A percentile compares a stretch with the other conserved stretches of the same genome.
These are phyloP conservation scores for Paecilomyces variotii DNA, from an alignment of 2,329 filamentous ascomycete species.

Conservation along the genomic window DNA sequence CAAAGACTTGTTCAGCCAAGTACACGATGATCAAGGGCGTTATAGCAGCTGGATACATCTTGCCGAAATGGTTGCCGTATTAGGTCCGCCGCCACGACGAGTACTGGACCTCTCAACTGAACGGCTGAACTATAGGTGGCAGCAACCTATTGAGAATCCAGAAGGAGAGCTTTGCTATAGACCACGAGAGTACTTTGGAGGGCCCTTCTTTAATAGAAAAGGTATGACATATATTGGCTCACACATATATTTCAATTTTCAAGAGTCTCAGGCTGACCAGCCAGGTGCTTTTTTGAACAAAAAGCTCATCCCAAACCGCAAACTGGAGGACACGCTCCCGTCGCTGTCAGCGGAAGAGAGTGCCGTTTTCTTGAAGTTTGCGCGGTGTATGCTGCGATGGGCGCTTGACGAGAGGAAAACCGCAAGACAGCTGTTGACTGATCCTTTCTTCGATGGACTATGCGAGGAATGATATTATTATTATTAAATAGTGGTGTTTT, in stretches of 20 bases:
- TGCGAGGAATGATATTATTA: not conserved
- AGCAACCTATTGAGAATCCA: constrained; percentile 8
- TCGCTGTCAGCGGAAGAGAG: not conserved
- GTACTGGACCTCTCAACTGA: constrained; percentile 15
- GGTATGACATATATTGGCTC: constrained; percentile 5
- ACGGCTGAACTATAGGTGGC: constrained; percentile 10
- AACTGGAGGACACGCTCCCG: not conserved
- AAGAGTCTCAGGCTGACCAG: not conserved
- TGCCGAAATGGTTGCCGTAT: constrained; percentile 32
- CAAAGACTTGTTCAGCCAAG: constrained; percentile 24
- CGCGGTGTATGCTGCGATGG: not conserved
- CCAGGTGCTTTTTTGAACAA: not conserved
- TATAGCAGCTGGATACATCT: constrained; percentile 28
- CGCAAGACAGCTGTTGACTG: not conserved
- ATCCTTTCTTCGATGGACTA: not conserved
- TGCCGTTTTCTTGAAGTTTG: not conserved
- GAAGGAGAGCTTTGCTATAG: constrained; percentile 10
- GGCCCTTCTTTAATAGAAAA: constrained; percentile 18
- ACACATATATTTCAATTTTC: not conserved
- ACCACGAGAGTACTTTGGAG: constrained; percentile 12
- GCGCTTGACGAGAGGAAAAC: not conserved
- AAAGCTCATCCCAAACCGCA: not conserved
- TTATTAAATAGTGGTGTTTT: not conserved
- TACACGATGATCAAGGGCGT: constrained; percentile 17
- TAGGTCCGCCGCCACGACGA: constrained; percentile 26